These are phyloP conservation scores for Trypanosoma lewisi DNA, from an alignment of 208 protist species.

Conservation along the genomic window DNA sequence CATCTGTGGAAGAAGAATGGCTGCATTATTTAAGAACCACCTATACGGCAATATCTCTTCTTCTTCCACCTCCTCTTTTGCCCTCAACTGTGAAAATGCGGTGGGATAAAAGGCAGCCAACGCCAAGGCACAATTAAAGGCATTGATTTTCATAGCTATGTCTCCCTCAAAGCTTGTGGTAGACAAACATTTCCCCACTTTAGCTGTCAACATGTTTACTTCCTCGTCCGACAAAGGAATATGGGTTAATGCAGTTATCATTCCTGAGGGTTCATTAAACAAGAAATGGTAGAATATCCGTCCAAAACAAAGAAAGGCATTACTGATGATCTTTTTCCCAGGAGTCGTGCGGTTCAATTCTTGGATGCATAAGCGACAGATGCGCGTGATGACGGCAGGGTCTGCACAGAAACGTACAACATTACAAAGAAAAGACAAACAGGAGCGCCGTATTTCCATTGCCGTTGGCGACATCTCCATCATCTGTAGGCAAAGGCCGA, in stretches of 20 bases:
- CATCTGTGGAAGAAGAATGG: conserved; percentile 4
- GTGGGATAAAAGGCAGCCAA: conserved; percentile 8
- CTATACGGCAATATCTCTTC: too few relatives aligned
- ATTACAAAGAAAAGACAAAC: conserved; percentile 35
- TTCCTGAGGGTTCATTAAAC: neutral
- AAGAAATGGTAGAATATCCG: conserved; percentile 15
- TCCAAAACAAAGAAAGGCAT: conserved; percentile 19
- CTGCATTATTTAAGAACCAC: neutral
- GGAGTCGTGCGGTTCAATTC: neutral
- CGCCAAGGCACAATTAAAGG: conserved; percentile 20
- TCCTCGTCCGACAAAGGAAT: neutral
- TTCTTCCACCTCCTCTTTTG: too few relatives aligned
- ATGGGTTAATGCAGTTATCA: neutral
- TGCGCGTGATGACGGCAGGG: neutral
- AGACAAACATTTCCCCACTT: neutral
- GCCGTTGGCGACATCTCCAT: conserved; percentile 16
- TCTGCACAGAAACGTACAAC: conserved; percentile 7
- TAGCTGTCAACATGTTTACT: neutral
- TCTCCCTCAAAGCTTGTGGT: neutral
- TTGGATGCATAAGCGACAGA: conserved; percentile 17
- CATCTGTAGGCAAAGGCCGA: conserved; percentile 11
- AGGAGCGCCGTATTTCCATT: conserved; percentile 41
- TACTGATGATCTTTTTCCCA: conserved; percentile 16
- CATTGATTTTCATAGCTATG: conserved; percentile 17
- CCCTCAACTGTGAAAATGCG: too few relatives aligned